These are phyloP conservation scores for Maudiozyma serrabonitensis DNA, from an alignment of 805 yeast species.

Conservation along the genomic window DNA sequence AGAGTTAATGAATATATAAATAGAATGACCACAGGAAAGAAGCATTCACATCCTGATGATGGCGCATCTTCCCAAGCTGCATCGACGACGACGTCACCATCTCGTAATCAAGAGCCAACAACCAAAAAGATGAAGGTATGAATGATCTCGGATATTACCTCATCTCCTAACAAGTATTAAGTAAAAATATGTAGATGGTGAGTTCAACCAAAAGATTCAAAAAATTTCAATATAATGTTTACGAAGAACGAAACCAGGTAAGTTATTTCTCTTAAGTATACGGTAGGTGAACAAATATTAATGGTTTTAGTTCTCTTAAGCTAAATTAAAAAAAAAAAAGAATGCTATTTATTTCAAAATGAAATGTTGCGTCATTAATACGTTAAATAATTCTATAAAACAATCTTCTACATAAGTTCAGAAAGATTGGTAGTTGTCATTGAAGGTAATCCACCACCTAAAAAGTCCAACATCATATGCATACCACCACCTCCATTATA, in stretches of 20 bases:
- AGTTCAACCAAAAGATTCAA: no score
- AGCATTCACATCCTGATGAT: conserved; percentile 8
- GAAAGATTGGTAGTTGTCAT: conserved; percentile 35
- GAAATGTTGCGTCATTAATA: no score
- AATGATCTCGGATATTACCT: background rate
- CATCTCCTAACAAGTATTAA: no score
- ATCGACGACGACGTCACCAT: conserved; percentile 4
- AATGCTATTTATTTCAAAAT: background rate
- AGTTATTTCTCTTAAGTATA: no score
- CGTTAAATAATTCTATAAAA: background rate
- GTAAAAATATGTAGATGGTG: no score
- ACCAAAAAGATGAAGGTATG: conserved; percentile 1
- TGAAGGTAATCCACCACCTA: conserved; percentile 57
- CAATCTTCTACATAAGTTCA: conserved; percentile 14
- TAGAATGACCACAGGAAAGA: conserved; percentile 15
- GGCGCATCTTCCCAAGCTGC: conserved; percentile 1
- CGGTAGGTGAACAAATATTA: no score
- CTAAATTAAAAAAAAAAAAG: background rate
- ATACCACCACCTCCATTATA: conserved; percentile 86
- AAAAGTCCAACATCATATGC: conserved; percentile 84
- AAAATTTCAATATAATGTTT: no score
- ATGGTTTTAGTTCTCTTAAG: no score
- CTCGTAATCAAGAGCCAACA: background rate
- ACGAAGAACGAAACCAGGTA: no score
- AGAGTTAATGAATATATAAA: conserved; percentile 20